Conservation (phyloP, 805 yeast species). For the Candida suzukii region DNA sequence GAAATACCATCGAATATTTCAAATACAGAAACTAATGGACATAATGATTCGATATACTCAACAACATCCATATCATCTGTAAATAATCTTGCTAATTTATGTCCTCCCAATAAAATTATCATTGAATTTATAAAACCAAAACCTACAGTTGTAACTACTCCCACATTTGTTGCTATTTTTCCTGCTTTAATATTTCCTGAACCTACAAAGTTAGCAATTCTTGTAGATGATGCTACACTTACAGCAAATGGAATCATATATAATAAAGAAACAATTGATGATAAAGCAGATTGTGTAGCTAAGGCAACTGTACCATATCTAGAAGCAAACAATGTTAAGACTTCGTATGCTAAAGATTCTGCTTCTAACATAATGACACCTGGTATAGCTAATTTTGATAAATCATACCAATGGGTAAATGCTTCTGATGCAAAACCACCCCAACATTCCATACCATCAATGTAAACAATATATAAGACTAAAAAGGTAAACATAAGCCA, state of each 20-base stretch:
- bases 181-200: constrained; percentile 24
- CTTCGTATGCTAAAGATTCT: constrained; percentile 51
- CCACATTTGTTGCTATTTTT: constrained; percentile 34
- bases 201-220: constrained; percentile 51
- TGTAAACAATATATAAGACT: constrained; percentile 43
- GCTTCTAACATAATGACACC: constrained; percentile 51
- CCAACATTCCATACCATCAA: constrained; percentile 72
- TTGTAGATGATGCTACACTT: constrained; percentile 47
- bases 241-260: constrained; percentile 54
- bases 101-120: constrained; percentile 37
- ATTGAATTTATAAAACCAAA: constrained; percentile 34
- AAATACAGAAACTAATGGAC: constrained; percentile 60
- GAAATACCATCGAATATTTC: constrained; percentile 68
- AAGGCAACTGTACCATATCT: constrained; percentile 44
- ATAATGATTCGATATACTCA: constrained; percentile 40
- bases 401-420: constrained; percentile 29
- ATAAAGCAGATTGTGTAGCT: constrained; percentile 50
- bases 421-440: constrained; percentile 40
- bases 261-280: constrained; percentile 43
- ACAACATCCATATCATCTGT: constrained; percentile 56
- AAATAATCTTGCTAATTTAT: constrained; percentile 49
- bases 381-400: constrained; percentile 41
- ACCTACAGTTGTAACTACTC: constrained; percentile 28
- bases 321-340: constrained; percentile 47
- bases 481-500: constrained; percentile 61